Percentiles rank a stretch among this genome's conserved stretches.
These are phyloP conservation scores for Prunus campanulata DNA, from an alignment of 306 rosid genomes.

Conservation along the genomic window DNA sequence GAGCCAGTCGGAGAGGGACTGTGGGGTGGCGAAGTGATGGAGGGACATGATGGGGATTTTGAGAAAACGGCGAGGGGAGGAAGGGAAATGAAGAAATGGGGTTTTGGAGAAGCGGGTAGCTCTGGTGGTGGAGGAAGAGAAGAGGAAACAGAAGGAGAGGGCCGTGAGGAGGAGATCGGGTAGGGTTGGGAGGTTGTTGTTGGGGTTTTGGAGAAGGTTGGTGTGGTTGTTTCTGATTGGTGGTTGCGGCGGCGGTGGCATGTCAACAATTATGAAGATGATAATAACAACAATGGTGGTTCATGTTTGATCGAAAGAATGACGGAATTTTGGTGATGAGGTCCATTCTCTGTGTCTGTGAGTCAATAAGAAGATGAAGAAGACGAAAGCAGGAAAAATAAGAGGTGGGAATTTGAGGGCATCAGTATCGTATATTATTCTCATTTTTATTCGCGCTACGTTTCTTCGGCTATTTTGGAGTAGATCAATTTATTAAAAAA, in stretches of 20 bases:
- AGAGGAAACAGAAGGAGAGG: slow-evolving; percentile 57
- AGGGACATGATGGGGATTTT: slow-evolving; percentile 71
- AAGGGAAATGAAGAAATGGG: slow-evolving; percentile 40
- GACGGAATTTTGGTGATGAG: background rate
- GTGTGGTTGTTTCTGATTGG: slow-evolving; percentile 37
- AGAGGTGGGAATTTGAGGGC: slow-evolving; percentile 15
- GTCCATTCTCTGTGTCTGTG: slow-evolving; percentile 23
- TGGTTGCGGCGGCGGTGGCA: slow-evolving; percentile 45
- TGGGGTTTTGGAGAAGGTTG: slow-evolving; percentile 17
- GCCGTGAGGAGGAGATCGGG: slow-evolving; percentile 64
- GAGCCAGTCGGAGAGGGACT: slow-evolving; percentile 86
- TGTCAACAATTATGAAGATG: slow-evolving; percentile 10
- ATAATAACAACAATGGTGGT: background rate
- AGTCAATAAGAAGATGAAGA: background rate
- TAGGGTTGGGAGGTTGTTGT: slow-evolving; percentile 35
- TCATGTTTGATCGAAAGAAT: background rate
- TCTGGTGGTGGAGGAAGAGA: slow-evolving; percentile 46
- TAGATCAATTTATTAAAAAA: no score
- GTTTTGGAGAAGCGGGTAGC: slow-evolving; percentile 17
- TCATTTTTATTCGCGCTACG: no score
- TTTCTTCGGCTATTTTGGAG: no score
- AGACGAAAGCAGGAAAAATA: background rate
- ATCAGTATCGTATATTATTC: no score
- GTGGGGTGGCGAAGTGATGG: slow-evolving; percentile 54
- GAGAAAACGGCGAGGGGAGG: slow-evolving; percentile 54